phyloP scores from a whole-genome alignment of 768 basidiomycete genomes.

The Kondoa malvinella region DNA sequence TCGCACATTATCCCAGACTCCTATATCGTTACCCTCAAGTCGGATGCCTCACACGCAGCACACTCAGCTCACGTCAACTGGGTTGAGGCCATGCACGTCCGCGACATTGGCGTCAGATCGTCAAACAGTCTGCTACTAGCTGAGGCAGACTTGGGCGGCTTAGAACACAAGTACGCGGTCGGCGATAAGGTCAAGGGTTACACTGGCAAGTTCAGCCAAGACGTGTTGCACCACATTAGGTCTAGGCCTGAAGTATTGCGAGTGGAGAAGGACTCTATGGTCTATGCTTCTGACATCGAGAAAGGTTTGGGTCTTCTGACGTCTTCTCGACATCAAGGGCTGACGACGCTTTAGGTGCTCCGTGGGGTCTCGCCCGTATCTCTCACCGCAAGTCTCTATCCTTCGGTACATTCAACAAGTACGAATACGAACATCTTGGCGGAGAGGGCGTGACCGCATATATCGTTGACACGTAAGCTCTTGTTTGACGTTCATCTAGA shows the following conservation, averaged over 20 bases:
- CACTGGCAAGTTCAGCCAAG: conserved; percentile 29
- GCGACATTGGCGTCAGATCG: too few relatives aligned
- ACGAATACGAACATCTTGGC: conserved; percentile 51
- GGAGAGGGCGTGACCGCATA: conserved; percentile 84
- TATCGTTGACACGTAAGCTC: conserved; percentile 36
- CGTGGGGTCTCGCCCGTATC: conserved; percentile 82
- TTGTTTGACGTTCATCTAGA: not conserved
- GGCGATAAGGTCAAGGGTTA: conserved; percentile 24
- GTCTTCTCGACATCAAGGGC: not conserved
- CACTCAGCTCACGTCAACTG: conserved; percentile 59
- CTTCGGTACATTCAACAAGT: conserved; percentile 62
- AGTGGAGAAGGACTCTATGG: conserved; percentile 83
- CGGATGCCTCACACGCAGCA: conserved; percentile 38
- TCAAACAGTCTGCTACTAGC: too few relatives aligned
- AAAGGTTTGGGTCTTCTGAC: conserved; percentile 48
- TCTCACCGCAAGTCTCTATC: conserved; percentile 63
- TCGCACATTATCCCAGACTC: conserved; percentile 51
- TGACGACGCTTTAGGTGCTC: conserved; percentile 2
- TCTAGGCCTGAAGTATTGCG: conserved; percentile 75
- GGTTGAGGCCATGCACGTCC: conserved; percentile 47
- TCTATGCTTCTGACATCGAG: conserved; percentile 48
- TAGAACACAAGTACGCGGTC: conserved; percentile 26
- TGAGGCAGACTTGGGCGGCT: conserved; percentile 36
- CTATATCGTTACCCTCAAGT: conserved; percentile 85
- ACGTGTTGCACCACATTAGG: conserved; percentile 58